Conservation (phyloP, 2,329 filamentous ascomycete species). For the Aspergillus sp. region DNA sequence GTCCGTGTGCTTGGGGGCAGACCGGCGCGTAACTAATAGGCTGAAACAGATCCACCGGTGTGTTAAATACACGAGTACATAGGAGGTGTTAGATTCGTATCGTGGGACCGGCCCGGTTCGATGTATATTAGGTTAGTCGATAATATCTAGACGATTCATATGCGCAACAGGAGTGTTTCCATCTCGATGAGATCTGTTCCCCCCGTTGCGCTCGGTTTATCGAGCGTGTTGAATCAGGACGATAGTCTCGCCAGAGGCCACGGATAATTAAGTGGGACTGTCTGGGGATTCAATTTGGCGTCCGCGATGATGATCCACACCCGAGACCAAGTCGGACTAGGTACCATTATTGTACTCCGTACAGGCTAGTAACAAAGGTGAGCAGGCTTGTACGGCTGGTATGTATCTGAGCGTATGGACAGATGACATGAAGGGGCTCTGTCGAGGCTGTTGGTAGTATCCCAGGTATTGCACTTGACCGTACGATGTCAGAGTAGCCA, state of each 20-base stretch:
- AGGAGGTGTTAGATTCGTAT: not conserved
- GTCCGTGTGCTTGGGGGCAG: slow-evolving; percentile 13
- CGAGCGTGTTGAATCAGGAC: not conserved
- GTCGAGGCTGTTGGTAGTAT: too few relatives aligned
- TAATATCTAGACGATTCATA: not conserved
- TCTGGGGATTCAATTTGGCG: slow-evolving; percentile 7
- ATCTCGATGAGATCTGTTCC: too few relatives aligned
- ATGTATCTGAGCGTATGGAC: too few relatives aligned
- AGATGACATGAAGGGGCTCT: not conserved
- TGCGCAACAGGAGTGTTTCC: too few relatives aligned
- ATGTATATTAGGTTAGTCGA: not conserved
- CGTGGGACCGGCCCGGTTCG: not conserved
- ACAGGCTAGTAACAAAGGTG: not conserved
- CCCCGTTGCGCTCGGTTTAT: not conserved
- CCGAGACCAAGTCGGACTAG: not conserved
- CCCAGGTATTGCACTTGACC: too few relatives aligned
- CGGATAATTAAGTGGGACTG: slow-evolving; percentile 8
- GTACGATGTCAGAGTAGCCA: too few relatives aligned
- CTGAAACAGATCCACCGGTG: slow-evolving; percentile 9
- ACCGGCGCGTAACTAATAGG: slow-evolving; percentile 11
- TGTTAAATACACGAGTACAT: not conserved
- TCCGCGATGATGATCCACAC: slow-evolving; percentile 3
- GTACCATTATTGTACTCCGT: not conserved
- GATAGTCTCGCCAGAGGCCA: not conserved
- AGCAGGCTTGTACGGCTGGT: too few relatives aligned